phyloP scores from a whole-genome alignment of 2,329 filamentous ascomycete genomes.

The Fusarium sp. region DNA sequence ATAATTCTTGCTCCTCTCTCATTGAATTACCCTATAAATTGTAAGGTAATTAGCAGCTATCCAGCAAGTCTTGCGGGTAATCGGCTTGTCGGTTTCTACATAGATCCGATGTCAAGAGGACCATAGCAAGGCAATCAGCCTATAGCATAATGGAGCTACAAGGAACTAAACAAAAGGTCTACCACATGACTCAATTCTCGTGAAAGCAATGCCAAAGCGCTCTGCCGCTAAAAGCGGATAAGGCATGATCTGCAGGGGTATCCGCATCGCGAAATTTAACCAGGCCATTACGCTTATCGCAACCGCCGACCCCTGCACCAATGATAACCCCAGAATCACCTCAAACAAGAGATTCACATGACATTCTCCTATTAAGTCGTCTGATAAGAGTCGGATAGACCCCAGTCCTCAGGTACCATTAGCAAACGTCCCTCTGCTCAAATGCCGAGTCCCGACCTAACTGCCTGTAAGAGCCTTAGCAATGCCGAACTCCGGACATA shows the following conservation, averaged over 20 bases:
- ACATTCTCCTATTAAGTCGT: slow-evolving; percentile 2
- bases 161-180: slow-evolving; percentile 1
- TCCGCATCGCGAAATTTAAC: slow-evolving; percentile 19
- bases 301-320: slow-evolving; percentile 4
- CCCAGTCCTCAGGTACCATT: not conserved
- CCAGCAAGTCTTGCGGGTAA: not conserved
- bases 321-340: not conserved
- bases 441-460: slow-evolving; percentile 27
- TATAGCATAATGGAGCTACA: not conserved
- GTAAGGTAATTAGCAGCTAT: too few relatives aligned
- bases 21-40: not conserved
- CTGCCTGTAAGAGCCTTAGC: slow-evolving; percentile 24
- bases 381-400: not conserved
- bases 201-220: slow-evolving; percentile 1
- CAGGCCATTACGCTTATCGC: slow-evolving; percentile 27
- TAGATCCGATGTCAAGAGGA: too few relatives aligned
- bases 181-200: not conserved
- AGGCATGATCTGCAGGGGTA: slow-evolving; percentile 28
- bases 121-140: not conserved
- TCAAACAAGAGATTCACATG: not conserved
- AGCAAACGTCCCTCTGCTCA: slow-evolving; percentile 6
- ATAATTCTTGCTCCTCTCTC: not conserved
- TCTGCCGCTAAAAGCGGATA: slow-evolving; percentile 5
- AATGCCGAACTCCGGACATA: slow-evolving; percentile 33
- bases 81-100: fast-evolving